phyloP scores from a whole-genome alignment of 2,329 filamentous ascomycete species.

The Parastagonospora avenae region DNA sequence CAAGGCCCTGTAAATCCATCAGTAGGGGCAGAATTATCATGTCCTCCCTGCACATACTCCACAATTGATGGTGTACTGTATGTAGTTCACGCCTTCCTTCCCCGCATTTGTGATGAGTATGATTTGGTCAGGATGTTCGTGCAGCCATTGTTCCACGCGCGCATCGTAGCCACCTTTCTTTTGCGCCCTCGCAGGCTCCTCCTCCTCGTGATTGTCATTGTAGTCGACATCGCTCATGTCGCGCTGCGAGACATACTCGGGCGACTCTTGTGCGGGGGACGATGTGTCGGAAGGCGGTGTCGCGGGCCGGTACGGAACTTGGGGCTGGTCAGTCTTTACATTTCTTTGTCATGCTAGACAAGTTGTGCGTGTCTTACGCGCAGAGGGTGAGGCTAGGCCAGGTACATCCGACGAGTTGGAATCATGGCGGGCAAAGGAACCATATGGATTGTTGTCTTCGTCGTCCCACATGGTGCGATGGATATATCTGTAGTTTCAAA shows the following conservation, averaged over 20 bases:
- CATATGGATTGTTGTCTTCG: constrained; percentile 98
- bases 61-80: constrained; percentile 95
- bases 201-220: constrained; percentile 57
- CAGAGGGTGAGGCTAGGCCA: constrained; percentile 48
- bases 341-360: background rate
- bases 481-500: background rate
- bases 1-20: constrained; percentile 71
- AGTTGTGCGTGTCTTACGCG: constrained; percentile 37
- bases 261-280: constrained; percentile 69
- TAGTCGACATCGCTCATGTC: constrained; percentile 66
- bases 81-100: constrained; percentile 91
- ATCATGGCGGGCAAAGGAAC: constrained; percentile 88
- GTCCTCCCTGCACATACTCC: constrained; percentile 64
- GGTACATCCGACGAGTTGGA: constrained; percentile 69
- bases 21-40: constrained; percentile 8
- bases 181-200: constrained; percentile 47
- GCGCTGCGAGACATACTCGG: constrained; percentile 60
- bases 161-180: constrained; percentile 92
- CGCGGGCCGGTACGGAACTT: constrained; percentile 57
- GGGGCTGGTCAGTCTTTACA: constrained; percentile 10
- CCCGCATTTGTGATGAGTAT: constrained; percentile 94
- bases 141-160: constrained; percentile 94
- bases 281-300: constrained; percentile 74
- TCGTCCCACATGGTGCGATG: constrained; percentile 86
- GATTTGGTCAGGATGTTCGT: constrained; percentile 87